Evolutionary conservation across 768 basidiomycete genomes (phyloP).

Genomic region (Coprinopsis strossmayeri): DNA sequence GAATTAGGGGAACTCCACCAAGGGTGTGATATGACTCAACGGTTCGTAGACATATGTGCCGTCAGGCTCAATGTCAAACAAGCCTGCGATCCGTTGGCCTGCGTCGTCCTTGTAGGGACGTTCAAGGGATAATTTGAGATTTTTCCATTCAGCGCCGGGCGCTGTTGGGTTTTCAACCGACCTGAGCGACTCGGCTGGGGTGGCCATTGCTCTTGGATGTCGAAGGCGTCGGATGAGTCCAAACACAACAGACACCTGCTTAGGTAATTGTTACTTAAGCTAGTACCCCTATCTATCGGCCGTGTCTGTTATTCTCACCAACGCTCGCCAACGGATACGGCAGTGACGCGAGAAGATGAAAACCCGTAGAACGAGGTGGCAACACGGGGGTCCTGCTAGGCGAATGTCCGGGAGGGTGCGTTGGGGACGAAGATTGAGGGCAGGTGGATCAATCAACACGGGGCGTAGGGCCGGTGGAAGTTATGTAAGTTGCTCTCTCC

Average conservation of each 20-base stretch:
- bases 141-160: conserved; percentile 35
- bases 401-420: too few relatives aligned
- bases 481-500: neutral
- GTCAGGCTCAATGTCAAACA: conserved; percentile 65
- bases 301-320: too few relatives aligned
- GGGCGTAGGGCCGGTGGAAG: neutral
- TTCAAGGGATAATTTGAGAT: conserved; percentile 64
- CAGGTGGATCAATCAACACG: too few relatives aligned
- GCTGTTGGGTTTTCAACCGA: neutral
- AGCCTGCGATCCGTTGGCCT: conserved; percentile 51
- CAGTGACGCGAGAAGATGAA: too few relatives aligned
- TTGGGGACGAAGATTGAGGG: too few relatives aligned
- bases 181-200: neutral
- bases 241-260: too few relatives aligned
- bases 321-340: too few relatives aligned
- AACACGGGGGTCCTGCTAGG: too few relatives aligned
- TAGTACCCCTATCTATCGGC: too few relatives aligned
- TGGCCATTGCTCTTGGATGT: neutral
- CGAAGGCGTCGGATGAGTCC: neutral
- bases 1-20: conserved; percentile 3
- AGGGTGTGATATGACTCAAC: conserved; percentile 34
- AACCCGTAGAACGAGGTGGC: too few relatives aligned
- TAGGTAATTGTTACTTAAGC: too few relatives aligned
- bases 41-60: conserved; percentile 67
- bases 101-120: conserved; percentile 76